These are phyloP conservation scores for Ophiocordyceps robertsii DNA, from an alignment of 2,329 filamentous ascomycete genomes.

Conservation along the genomic window DNA sequence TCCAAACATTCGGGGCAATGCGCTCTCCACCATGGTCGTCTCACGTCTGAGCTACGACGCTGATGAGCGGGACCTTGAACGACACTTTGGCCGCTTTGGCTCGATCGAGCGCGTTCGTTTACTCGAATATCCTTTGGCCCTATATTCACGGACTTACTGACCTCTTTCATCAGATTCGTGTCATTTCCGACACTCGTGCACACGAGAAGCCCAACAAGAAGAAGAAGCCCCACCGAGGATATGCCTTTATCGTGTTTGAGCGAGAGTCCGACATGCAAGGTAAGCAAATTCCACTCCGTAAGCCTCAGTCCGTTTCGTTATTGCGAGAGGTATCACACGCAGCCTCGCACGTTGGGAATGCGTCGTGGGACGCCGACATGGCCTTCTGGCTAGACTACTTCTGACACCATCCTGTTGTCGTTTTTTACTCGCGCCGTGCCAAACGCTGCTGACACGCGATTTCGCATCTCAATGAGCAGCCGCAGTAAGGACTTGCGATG, in stretches of 20 bases:
- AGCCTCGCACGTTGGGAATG: too few relatives aligned
- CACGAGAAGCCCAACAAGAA: constrained; percentile 60
- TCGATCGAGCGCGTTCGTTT: constrained; percentile 73
- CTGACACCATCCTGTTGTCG: too few relatives aligned
- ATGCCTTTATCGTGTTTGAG: constrained; percentile 95
- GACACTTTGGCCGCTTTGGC: constrained; percentile 86
- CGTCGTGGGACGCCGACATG: too few relatives aligned
- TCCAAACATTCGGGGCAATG: constrained; percentile 79
- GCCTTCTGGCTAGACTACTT: too few relatives aligned
- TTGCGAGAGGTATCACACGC: background rate
- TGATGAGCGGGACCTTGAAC: constrained; percentile 78
- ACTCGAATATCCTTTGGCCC: background rate
- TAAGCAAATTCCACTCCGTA: constrained; percentile 29
- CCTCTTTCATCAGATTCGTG: constrained; percentile 55
- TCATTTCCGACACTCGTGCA: constrained; percentile 65
- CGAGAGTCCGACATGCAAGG: constrained; percentile 98
- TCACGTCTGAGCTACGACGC: constrained; percentile 81
- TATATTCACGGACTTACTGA: background rate
- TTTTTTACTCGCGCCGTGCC: constrained; percentile 21
- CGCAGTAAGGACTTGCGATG: constrained; percentile 76
- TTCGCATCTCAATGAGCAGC: constrained; percentile 46
- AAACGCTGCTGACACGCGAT: constrained; percentile 57
- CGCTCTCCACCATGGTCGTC: constrained; percentile 90
- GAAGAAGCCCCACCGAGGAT: constrained; percentile 73
- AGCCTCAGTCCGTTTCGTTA: background rate